phyloP scores from a whole-genome alignment of 2,329 filamentous ascomycete species.

The Arthrobotrys entomopaga region DNA sequence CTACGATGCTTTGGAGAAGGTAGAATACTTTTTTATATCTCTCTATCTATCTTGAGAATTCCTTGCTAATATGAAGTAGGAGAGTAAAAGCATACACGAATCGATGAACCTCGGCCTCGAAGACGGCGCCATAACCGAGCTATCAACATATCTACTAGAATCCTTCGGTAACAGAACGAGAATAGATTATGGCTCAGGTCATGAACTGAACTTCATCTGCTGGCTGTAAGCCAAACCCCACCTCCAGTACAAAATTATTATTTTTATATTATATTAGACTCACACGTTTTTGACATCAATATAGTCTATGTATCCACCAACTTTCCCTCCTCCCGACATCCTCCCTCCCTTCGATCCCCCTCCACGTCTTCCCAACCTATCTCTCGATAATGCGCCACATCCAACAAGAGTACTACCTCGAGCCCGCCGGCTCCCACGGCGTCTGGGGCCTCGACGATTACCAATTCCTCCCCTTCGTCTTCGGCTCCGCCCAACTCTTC shows the following conservation, averaged over 20 bases:
- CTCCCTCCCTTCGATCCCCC: conserved; percentile 78
- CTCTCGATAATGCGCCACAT: conserved; percentile 85
- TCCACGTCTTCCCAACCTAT: conserved; percentile 84
- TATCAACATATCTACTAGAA: conserved; percentile 81
- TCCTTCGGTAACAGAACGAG: conserved; percentile 85
- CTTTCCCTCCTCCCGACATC: conserved; percentile 71
- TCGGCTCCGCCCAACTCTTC: conserved; percentile 88
- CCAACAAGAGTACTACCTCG: conserved; percentile 93
- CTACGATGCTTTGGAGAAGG: conserved; percentile 73
- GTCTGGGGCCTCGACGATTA: conserved; percentile 99
- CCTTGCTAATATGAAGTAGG: conserved; percentile 56
- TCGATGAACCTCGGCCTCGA: conserved; percentile 58
- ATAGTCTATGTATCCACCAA: conserved; percentile 83
- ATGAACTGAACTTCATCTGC: conserved; percentile 96
- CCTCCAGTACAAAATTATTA: background rate
- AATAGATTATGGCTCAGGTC: conserved; percentile 96
- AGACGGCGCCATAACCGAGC: conserved; percentile 72
- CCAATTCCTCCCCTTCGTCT: conserved; percentile 94
- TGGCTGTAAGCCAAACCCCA: conserved; percentile 71
- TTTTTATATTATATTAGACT: background rate
- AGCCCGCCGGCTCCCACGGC: conserved; percentile 94
- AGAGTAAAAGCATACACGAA: conserved; percentile 30
- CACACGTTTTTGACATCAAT: conserved; percentile 5
- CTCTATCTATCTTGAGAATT: conserved; percentile 58
- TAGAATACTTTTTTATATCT: conserved; percentile 58